These are phyloP conservation scores for Naganishia randhawae DNA, from an alignment of 768 basidiomycete genomes.

Conservation along the genomic window DNA sequence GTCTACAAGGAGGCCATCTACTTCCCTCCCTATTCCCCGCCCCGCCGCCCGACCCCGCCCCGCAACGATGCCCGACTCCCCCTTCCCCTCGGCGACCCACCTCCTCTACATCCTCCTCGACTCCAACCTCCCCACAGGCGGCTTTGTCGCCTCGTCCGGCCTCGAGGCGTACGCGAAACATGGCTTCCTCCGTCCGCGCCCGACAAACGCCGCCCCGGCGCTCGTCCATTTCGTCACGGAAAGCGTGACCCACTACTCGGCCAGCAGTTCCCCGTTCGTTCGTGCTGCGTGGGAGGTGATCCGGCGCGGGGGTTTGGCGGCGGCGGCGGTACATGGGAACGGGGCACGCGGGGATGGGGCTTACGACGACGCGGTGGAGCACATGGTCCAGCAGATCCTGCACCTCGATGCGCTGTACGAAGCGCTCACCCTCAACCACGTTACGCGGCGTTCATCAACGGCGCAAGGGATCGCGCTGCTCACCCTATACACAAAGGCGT, in stretches of 20 bases:
- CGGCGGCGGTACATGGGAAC: not conserved
- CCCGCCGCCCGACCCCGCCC: not conserved
- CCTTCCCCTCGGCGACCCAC: slow-evolving; percentile 42
- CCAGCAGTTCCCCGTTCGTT: slow-evolving; percentile 72
- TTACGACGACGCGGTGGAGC: not conserved
- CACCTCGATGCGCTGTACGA: slow-evolving; percentile 75
- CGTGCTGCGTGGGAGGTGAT: slow-evolving; percentile 57
- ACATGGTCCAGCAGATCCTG: slow-evolving; percentile 54
- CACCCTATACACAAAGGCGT: slow-evolving; percentile 77
- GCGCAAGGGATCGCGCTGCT: slow-evolving; percentile 90
- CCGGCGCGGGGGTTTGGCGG: not conserved
- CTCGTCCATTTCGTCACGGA: slow-evolving; percentile 34
- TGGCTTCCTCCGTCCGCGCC: slow-evolving; percentile 58
- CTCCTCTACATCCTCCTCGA: slow-evolving; percentile 55
- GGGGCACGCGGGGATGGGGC: not conserved
- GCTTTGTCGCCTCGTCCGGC: slow-evolving; percentile 91
- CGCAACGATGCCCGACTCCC: not conserved
- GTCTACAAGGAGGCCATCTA: too few species aligned
- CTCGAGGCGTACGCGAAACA: slow-evolving; percentile 86
- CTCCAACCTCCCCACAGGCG: slow-evolving; percentile 92
- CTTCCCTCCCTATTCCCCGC: not conserved
- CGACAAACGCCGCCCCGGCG: not conserved
- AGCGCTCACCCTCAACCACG: slow-evolving; percentile 80
- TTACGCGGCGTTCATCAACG: slow-evolving; percentile 77
- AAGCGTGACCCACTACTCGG: slow-evolving; percentile 64